Conservation (phyloP, 192 early-diverging fungal genomes). For the Gryganskiella cystojenkinii region DNA sequence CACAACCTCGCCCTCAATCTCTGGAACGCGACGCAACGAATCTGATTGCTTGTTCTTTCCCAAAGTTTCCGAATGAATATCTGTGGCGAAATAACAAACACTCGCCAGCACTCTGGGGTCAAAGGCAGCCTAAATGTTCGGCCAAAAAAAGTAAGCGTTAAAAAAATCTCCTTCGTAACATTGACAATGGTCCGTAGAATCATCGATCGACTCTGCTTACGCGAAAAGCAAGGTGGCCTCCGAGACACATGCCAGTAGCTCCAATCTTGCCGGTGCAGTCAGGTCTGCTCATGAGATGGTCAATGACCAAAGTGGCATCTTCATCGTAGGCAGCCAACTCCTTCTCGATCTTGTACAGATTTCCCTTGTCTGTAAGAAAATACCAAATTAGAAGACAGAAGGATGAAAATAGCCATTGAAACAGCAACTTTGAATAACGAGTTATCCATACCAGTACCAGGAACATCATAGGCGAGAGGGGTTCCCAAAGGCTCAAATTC, state of each 20-base stretch:
- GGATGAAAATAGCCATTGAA: background rate
- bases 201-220: no score
- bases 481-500: slow-evolving; percentile 67
- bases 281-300: slow-evolving; percentile 59
- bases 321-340: slow-evolving; percentile 65
- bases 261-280: slow-evolving; percentile 69
- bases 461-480: slow-evolving; percentile 65
- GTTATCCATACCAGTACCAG: slow-evolving; percentile 44
- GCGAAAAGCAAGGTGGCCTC: slow-evolving; percentile 68
- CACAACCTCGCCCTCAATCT: slow-evolving; percentile 68
- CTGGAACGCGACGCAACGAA: slow-evolving; percentile 57
- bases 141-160: background rate
- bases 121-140: slow-evolving; percentile 62
- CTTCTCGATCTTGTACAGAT: slow-evolving; percentile 69
- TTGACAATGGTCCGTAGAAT: no score
- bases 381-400: background rate
- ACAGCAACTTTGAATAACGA: background rate
- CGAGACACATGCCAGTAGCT: slow-evolving; percentile 69
- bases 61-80: slow-evolving; percentile 68
- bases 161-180: no score
- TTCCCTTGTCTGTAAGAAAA: slow-evolving; percentile 62
- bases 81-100: slow-evolving; percentile 74
- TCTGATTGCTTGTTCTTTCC: slow-evolving; percentile 57
- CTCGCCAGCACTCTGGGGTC: slow-evolving; percentile 63
- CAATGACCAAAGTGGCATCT: slow-evolving; percentile 65